Conservation (phyloP, 2,329 filamentous ascomycete genomes). For the Ophiosphaerella korrae region DNA sequence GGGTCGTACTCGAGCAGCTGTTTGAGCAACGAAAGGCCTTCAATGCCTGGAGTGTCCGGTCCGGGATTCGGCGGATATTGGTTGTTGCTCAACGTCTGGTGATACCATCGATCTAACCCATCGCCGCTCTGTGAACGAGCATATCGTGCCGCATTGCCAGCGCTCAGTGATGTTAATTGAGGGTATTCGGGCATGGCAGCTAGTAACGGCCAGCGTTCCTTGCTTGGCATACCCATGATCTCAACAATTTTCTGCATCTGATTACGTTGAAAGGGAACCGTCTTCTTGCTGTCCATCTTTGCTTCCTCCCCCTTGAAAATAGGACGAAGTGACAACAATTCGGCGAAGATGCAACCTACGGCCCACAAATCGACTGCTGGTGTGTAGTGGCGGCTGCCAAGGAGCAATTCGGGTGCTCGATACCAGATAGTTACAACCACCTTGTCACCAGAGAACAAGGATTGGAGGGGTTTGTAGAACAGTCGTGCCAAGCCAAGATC, state of each 20-base stretch:
- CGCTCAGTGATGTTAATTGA: conserved; percentile 64
- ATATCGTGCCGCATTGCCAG: conserved; percentile 52
- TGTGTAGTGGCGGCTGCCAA: conserved; percentile 94
- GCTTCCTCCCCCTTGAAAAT: conserved; percentile 99
- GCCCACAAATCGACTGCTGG: conserved; percentile 98
- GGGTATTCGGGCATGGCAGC: conserved; percentile 84
- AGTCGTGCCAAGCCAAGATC: conserved; percentile 90
- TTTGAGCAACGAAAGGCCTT: conserved; percentile 82
- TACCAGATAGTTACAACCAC: conserved; percentile 99
- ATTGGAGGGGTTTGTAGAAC: conserved; percentile 92
- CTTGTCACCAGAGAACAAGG: conserved; percentile 91
- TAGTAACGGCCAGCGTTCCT: conserved; percentile 86
- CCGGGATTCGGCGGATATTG: conserved; percentile 50
- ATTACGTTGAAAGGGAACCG: conserved; percentile 93
- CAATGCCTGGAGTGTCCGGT: conserved; percentile 53
- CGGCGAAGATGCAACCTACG: conserved; percentile 96
- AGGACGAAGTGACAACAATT: conserved; percentile 84
- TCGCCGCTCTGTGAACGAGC: conserved; percentile 52
- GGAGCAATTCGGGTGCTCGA: conserved; percentile 87
- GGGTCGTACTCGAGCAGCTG: conserved; percentile 92
- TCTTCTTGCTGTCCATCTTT: conserved; percentile 98
- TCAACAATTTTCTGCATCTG: conserved; percentile 99
- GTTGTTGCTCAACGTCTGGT: conserved; percentile 54
- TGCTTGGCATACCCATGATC: conserved; percentile 87
- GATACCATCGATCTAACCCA: conserved; percentile 71